Evolutionary conservation across 2,329 filamentous ascomycete species (phyloP), one percentile per base, ranked within the genome.

Genomic region (Diplocarpon mali): DNA sequence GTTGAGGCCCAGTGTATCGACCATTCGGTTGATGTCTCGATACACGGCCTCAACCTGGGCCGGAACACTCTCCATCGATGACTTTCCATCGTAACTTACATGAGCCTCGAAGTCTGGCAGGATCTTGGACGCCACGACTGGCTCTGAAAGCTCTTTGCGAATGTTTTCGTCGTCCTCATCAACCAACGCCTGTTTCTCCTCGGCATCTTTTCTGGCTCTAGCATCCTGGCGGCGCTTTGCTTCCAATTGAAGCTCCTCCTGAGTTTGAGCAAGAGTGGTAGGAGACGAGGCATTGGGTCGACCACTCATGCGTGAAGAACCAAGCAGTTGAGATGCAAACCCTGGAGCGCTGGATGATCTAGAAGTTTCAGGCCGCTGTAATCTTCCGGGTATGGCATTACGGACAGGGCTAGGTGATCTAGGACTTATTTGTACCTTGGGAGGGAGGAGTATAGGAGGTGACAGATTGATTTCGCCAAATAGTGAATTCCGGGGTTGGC

Each of bases 1-100:
- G 60, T 96, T 96, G 40, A 95, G 73, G 9, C 90, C 90, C 34
- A 96, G 68, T 0, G 85, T 90, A 57, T 95, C 87, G 35, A 98
- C 80, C 92, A 96, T 98, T 11, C 85, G 85, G 62, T 92, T 90
- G 60, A 90, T 85, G 57, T 90, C 85, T 36, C 83, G 75, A 61
- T 85, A 92, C 1, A 83, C 69, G 14, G 76, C 73, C 57, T 83
- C 78, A 16, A 79, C 76, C 53, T 81, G 78, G 8, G 73, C 70
- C 3, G 77, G 73, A 28, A 82, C 69, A 37, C 70, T 78, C 44
- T 79, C 73, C 42, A 52, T 54, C 11, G 60, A 50, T 30, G 47
- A 48, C 13, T 69, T 67, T 12, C 71, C 71, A 5, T 67, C 68
- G 34, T 73, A 69, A 48, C 77, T 73, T 3, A 72, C 67, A 54